Conservation (phyloP, 2,329 filamentous ascomycete species). For the Hymenoscyphus repandus region DNA sequence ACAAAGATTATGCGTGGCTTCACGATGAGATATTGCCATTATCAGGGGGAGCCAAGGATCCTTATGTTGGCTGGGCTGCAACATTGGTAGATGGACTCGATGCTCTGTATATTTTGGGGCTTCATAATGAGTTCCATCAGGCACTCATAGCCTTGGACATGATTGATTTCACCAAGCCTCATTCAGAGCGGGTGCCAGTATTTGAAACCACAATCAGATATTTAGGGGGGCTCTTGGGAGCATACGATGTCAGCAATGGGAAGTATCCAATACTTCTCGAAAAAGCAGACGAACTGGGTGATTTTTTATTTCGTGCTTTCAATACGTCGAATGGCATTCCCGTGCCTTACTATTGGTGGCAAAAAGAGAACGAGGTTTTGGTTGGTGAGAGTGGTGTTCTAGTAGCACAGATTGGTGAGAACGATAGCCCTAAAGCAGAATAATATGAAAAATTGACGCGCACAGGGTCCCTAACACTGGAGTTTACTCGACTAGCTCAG, state of each 20-base stretch:
- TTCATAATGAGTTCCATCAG: slow-evolving; percentile 71
- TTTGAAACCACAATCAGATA: slow-evolving; percentile 24
- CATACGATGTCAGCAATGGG: slow-evolving; percentile 35
- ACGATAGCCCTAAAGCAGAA: neutral
- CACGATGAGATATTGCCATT: slow-evolving; percentile 80
- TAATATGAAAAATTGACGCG: neutral
- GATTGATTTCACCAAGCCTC: slow-evolving; percentile 17
- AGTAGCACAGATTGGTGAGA: neutral
- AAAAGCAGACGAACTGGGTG: neutral
- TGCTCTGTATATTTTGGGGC: slow-evolving; percentile 76
- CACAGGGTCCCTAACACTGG: slow-evolving; percentile 47
- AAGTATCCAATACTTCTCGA: slow-evolving; percentile 2
- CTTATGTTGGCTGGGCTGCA: slow-evolving; percentile 85
- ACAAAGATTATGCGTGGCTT: slow-evolving; percentile 71
- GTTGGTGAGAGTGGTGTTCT: neutral
- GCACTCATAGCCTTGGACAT: slow-evolving; percentile 57
- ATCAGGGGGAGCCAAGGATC: slow-evolving; percentile 60
- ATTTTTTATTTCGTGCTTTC: neutral
- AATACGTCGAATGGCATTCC: neutral
- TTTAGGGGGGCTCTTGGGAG: slow-evolving; percentile 18
- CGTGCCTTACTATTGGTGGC: slow-evolving; percentile 1
- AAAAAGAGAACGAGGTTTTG: neutral
- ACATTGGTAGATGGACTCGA: slow-evolving; percentile 78
- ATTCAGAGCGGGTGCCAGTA: slow-evolving; percentile 14
- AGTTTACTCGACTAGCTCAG: slow-evolving; percentile 57